These are phyloP conservation scores for Russula ochroleuca DNA, from an alignment of 768 basidiomycete species.

Conservation along the genomic window DNA sequence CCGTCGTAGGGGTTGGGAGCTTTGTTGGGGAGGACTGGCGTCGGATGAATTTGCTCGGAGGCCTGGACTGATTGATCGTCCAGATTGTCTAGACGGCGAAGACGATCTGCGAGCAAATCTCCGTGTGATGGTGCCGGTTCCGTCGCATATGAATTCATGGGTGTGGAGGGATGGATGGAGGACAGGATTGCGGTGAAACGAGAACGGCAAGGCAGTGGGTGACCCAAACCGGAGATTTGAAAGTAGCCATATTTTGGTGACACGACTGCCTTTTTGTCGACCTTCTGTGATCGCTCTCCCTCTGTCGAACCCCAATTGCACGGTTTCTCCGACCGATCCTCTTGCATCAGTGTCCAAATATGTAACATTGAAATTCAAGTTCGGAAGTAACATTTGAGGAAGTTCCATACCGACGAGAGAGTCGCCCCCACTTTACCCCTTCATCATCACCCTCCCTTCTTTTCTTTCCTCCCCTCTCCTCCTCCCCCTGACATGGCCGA, in stretches of 20 bases:
- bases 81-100: slow-evolving; percentile 13
- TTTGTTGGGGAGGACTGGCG: neutral
- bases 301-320: slow-evolving; percentile 12
- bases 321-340: slow-evolving; percentile 12
- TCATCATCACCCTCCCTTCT: slow-evolving; percentile 2
- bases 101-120: slow-evolving; percentile 20
- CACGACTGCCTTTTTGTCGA: slow-evolving; percentile 5
- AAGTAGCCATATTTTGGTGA: slow-evolving; percentile 19
- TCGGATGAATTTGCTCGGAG: neutral
- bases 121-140: slow-evolving; percentile 11
- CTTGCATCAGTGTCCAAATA: neutral
- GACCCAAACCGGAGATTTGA: slow-evolving; percentile 21
- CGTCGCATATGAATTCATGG: neutral
- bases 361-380: slow-evolving; percentile 4
- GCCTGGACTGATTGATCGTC: slow-evolving; percentile 9
- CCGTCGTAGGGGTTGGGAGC: slow-evolving; percentile 53
- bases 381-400: slow-evolving; percentile 18
- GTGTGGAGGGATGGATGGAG: neutral
- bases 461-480: slow-evolving; percentile 1
- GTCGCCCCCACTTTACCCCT: neutral
- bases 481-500: slow-evolving; percentile 14
- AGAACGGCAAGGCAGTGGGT: neutral
- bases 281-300: slow-evolving; percentile 21
- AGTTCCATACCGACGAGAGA: slow-evolving; percentile 11
- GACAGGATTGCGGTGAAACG: slow-evolving; percentile 7